Conservation (phyloP, 2,329 filamentous ascomycete genomes). For the Fusarium coffeatum region DNA sequence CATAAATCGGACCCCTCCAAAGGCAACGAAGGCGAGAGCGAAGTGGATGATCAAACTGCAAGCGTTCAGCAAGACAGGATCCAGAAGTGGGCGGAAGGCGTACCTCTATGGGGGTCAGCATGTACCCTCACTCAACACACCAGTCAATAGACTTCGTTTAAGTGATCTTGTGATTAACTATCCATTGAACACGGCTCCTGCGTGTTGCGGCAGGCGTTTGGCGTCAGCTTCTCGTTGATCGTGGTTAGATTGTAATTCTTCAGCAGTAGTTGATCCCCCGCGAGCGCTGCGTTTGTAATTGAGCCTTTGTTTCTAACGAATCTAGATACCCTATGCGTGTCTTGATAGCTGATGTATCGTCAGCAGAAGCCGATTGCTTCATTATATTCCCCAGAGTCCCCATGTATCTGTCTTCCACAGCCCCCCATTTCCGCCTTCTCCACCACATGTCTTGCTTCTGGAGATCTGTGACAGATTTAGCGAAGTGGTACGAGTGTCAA, state of each 20-base stretch:
- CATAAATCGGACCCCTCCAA: neutral
- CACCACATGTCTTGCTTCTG: too few species aligned
- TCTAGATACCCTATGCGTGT: too few species aligned
- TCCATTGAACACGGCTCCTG: neutral
- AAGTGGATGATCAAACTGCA: neutral
- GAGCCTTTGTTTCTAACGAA: too few species aligned
- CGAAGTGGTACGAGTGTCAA: neutral
- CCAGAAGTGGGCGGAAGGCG: neutral
- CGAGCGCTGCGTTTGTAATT: neutral
- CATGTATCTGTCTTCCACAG: neutral
- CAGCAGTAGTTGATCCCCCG: neutral
- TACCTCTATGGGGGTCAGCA: neutral
- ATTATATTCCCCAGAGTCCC: neutral
- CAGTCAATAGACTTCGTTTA: neutral
- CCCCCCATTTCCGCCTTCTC: neutral
- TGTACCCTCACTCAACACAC: neutral
- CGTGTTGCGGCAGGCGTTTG: neutral
- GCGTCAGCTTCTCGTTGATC: neutral
- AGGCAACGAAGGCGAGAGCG: neutral
- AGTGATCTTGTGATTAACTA: neutral
- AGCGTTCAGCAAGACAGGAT: neutral
- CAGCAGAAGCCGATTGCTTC: neutral
- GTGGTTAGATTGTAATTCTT: neutral
- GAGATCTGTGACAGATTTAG: neutral
- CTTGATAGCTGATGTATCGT: neutral